phyloP scores from a whole-genome alignment of 306 rosid species.

The Argentina anserina region DNA sequence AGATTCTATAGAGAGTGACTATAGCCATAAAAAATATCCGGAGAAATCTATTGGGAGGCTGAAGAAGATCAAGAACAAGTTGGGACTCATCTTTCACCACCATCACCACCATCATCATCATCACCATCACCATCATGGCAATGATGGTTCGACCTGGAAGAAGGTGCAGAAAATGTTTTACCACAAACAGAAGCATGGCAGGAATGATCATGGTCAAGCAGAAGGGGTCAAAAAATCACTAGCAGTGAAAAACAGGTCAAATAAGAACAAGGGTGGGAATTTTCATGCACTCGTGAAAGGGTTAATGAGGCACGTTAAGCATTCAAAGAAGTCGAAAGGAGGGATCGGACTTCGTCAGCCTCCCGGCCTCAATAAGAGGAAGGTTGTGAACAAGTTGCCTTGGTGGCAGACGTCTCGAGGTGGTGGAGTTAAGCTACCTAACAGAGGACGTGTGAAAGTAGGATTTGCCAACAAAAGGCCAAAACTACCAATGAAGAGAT shows the following conservation, averaged over 20 bases:
- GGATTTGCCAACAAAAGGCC: slow-evolving; percentile 38
- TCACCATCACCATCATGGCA: slow-evolving; percentile 32
- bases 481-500: slow-evolving; percentile 18
- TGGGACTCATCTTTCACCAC: slow-evolving; percentile 73
- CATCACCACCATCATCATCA: slow-evolving; percentile 66
- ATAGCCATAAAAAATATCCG: slow-evolving; percentile 12
- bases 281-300: slow-evolving; percentile 59
- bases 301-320: slow-evolving; percentile 42
- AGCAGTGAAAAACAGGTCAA: slow-evolving; percentile 20
- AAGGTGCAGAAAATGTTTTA: slow-evolving; percentile 36
- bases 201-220: background rate
- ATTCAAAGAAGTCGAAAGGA: slow-evolving; percentile 33
- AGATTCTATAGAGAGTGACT: background rate
- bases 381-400: slow-evolving; percentile 31
- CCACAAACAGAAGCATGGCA: slow-evolving; percentile 16
- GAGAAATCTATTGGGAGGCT: slow-evolving; percentile 39
- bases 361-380: slow-evolving; percentile 16
- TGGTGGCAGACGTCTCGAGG: slow-evolving; percentile 48
- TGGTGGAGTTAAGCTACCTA: slow-evolving; percentile 42
- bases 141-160: slow-evolving; percentile 42
- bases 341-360: slow-evolving; percentile 18
- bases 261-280: slow-evolving; percentile 38
- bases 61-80: slow-evolving; percentile 54
- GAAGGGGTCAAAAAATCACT: slow-evolving; percentile 26
- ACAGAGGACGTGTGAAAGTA: slow-evolving; percentile 39